Base-by-base conservation (phyloP, 2,329 filamentous ascomycete genomes). In the Mycocentrospora acerina region DNA sequence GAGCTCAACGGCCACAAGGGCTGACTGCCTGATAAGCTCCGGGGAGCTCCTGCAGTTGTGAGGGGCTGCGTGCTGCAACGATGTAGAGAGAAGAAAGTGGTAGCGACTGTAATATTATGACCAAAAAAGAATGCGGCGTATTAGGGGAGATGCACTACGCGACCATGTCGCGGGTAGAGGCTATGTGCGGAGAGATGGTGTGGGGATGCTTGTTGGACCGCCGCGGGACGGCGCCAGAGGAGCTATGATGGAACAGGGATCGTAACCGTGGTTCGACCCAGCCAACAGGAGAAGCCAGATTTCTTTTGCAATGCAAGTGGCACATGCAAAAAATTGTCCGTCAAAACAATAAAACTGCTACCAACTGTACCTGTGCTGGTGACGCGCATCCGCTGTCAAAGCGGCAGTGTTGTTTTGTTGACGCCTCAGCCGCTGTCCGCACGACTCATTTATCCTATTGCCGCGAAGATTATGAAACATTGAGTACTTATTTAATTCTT, bases 121-220 rank as follows among this genome's bases (percentile, higher is more conserved):
- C 16, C 35, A 43, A 22, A 40, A 24, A 22, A 19, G 29, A 26
- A 26, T 18, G 30, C 11, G 11, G n/a, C 26, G 16, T 31, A 25
- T 30, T 30, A 25, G 32, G 35, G 34, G 11, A 22, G 5, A 9
- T 22, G 9, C 19, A 9, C 19, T 6, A 22, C 18, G 29, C 24
- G 14, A 29, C 9, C n/a, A 34, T 17, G 19, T 28, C 12, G 29
- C 11, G 22, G 11, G 17, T 29, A 40, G 29, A 34, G 36, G 35
- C 36, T 37, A 38, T 26, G 35, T 47, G 36, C 18, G n/a, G 37
- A 37, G 15, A 30, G 22, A 35, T 45, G 37, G 43, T 40, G 52
- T 51, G 56, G 53, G 51, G 52, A 50, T 55, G 55, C 50, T 52
- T 56, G 53, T 42, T n/a, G 50, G 55, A 57, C 46, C 48, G 46